Conservation (phyloP, 768 basidiomycete genomes). For the Floccularia luteovirens region DNA sequence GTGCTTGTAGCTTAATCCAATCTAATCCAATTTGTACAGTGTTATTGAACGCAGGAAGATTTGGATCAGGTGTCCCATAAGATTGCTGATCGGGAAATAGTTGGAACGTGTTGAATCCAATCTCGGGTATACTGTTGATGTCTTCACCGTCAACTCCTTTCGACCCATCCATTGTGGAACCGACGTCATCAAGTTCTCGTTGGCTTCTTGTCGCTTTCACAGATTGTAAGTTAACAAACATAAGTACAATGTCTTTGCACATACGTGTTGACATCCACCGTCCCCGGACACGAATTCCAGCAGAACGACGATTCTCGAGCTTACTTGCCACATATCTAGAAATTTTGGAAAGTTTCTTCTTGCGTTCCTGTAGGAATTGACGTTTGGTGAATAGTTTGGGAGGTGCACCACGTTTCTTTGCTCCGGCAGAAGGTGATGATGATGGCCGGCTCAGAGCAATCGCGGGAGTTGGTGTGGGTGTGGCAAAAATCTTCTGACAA, state of each 20-base stretch:
- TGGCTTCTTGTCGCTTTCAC: conserved; percentile 40
- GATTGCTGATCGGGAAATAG: conserved; percentile 63
- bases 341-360: conserved; percentile 36
- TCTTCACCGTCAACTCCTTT: conserved; percentile 62
- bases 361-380: conserved; percentile 39
- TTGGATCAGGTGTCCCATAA: conserved; percentile 42
- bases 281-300: conserved; percentile 47
- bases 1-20: conserved; percentile 49
- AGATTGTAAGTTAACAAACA: not conserved
- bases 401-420: conserved; percentile 21
- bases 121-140: conserved; percentile 45
- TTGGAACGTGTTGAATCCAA: conserved; percentile 54
- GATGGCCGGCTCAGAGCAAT: no score
- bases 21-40: conserved; percentile 39
- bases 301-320: conserved; percentile 16
- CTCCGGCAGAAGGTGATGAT: conserved; percentile 27
- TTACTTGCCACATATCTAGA: conserved; percentile 24
- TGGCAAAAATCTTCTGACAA: conserved; percentile 49
- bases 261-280: conserved; percentile 51
- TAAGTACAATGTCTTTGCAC: conserved; percentile 8
- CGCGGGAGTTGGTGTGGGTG: conserved; percentile 26
- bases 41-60: conserved; percentile 42
- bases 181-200: conserved; percentile 25
- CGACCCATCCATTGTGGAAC: conserved; percentile 54
- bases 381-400: conserved; percentile 36